Evolutionary conservation across 441 rosid genomes (phyloP).

Genomic region (Isatis lusitanica): DNA sequence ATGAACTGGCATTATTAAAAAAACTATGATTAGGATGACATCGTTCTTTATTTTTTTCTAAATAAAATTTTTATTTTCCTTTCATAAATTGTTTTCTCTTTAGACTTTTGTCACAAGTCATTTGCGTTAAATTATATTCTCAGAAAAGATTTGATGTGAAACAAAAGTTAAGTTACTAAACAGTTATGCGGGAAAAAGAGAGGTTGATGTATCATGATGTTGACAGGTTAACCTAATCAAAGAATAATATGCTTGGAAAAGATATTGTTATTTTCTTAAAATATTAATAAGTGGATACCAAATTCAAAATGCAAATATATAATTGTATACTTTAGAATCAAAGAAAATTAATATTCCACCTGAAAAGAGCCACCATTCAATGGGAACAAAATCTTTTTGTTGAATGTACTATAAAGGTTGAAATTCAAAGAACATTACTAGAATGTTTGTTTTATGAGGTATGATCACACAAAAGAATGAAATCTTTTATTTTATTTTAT

Average conservation of each 20-base stretch:
- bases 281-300: conserved; percentile 8
- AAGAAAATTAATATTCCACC: conserved; percentile 33
- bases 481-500: conserved; percentile 21
- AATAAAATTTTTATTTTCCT: background rate
- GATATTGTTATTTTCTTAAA: conserved; percentile 24
- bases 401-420: conserved; percentile 39
- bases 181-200: conserved; percentile 30
- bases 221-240: conserved; percentile 31
- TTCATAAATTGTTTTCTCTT: background rate
- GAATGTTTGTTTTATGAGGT: conserved; percentile 32
- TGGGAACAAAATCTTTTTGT: conserved; percentile 39
- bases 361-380: conserved; percentile 39
- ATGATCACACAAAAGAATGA: conserved; percentile 33
- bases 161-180: conserved; percentile 22
- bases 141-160: conserved; percentile 33
- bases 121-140: conserved; percentile 16
- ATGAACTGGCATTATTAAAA: too few relatives aligned
- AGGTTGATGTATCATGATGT: conserved; percentile 30
- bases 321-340: conserved; percentile 13
- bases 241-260: conserved; percentile 23
- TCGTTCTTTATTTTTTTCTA: background rate
- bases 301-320: conserved; percentile 29
- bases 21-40: background rate
- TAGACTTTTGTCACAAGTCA: background rate
- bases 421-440: conserved; percentile 31